Percentiles rank a stretch among this genome's conserved stretches.
Evolutionary conservation across 192 early-diverging fungal species (phyloP).

Genomic region (Powellomyces hirtus): DNA sequence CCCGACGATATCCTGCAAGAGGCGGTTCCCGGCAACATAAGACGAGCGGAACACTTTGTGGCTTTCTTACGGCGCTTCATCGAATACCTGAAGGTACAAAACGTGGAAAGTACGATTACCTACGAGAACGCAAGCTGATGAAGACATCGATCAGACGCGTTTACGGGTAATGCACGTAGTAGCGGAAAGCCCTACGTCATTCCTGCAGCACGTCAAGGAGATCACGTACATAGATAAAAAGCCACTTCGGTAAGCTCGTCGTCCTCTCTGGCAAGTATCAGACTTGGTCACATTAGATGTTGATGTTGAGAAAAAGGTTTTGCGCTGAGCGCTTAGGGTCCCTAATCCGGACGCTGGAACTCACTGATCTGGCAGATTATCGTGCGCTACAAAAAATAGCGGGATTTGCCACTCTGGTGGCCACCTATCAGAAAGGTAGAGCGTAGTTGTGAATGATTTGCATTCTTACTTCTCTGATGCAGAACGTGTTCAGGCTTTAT

Average conservation of each 20-base stretch:
- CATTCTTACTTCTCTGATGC: not conserved
- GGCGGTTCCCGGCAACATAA: slow-evolving; percentile 95
- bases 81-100: slow-evolving; percentile 87
- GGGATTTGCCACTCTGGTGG: slow-evolving; percentile 88
- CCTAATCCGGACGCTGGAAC: slow-evolving; percentile 87
- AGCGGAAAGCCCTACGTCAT: slow-evolving; percentile 91
- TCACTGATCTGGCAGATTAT: slow-evolving; percentile 88
- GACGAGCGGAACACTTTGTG: slow-evolving; percentile 97
- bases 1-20: slow-evolving; percentile 92
- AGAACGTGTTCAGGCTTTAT: slow-evolving; percentile 64
- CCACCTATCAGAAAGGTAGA: slow-evolving; percentile 93
- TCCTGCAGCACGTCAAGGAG: slow-evolving; percentile 89
- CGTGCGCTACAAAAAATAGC: slow-evolving; percentile 82
- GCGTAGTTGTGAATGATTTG: not conserved
- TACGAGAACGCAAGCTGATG: not conserved
- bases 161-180: slow-evolving; percentile 96
- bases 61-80: slow-evolving; percentile 93
- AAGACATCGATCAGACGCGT: slow-evolving; percentile 61
- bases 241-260: slow-evolving; percentile 76
- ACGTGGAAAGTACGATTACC: not conserved
- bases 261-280: no score
- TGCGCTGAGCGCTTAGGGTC: slow-evolving; percentile 89
- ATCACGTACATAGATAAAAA: slow-evolving; percentile 95
- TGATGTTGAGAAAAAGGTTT: no score
- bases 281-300: no score